Percentiles rank a stretch among this genome's conserved stretches.
Conservation (phyloP, 2,329 filamentous ascomycete genomes). For the Arthrobotrys sinensis region DNA sequence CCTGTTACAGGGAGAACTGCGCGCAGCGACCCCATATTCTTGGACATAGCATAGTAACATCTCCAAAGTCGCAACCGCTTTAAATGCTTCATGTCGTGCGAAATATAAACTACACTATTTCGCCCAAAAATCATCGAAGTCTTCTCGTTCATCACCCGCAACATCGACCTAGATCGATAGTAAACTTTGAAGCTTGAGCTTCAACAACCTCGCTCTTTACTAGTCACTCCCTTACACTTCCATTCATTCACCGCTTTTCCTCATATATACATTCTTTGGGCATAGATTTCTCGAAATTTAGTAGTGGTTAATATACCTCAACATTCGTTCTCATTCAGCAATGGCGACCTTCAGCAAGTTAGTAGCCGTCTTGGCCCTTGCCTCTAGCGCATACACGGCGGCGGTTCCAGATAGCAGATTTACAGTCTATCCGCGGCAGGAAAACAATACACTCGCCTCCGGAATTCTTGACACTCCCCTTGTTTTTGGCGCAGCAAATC, state of each 20-base stretch:
- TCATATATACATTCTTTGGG: too few relatives aligned
- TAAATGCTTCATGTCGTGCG: neutral
- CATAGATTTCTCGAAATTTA: too few relatives aligned
- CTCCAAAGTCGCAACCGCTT: neutral
- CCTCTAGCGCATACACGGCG: conserved; percentile 19
- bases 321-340: neutral
- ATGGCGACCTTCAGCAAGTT: conserved; percentile 44
- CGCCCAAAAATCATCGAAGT: neutral
- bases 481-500: conserved; percentile 43
- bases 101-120: conserved; percentile 2
- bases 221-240: neutral
- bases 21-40: neutral
- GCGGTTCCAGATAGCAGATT: conserved; percentile 20
- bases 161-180: neutral
- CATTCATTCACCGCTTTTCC: too few relatives aligned
- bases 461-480: conserved; percentile 46
- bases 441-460: conserved; percentile 24
- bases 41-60: neutral
- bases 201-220: neutral
- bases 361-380: conserved; percentile 19
- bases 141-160: neutral
- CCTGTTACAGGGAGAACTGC: neutral
- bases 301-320: too few relatives aligned
- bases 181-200: neutral
- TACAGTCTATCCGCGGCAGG: conserved; percentile 14